Conservation (phyloP, 2,329 filamentous ascomycete genomes). For the Pezicula radicicola region DNA sequence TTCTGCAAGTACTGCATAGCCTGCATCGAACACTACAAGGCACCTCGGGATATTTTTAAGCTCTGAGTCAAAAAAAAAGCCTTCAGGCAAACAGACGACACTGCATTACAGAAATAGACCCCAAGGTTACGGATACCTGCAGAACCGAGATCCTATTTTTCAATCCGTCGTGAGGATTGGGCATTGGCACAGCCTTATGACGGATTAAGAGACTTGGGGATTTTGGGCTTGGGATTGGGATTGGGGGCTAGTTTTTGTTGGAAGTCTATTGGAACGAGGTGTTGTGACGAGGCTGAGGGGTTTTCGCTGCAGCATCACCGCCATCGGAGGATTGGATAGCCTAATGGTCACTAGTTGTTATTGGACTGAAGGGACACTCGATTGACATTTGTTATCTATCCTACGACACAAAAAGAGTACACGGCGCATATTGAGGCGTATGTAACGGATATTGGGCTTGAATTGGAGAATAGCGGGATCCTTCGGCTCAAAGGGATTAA, state of each 20-base stretch:
- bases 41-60: too few relatives aligned
- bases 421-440: background rate
- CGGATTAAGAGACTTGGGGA: background rate
- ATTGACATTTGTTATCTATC: background rate
- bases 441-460: background rate
- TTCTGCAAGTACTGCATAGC: too few relatives aligned
- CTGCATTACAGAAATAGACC: too few relatives aligned
- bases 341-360: background rate
- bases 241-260: background rate
- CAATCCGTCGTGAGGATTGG: too few relatives aligned
- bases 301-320: background rate
- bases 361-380: background rate
- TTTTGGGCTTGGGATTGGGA: background rate
- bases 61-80: too few relatives aligned
- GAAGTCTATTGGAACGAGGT: slow-evolving; percentile 1
- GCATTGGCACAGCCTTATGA: too few relatives aligned
- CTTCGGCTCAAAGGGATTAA: background rate
- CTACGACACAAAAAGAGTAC: background rate
- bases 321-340: background rate
- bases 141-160: too few relatives aligned
- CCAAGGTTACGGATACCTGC: too few relatives aligned
- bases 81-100: too few relatives aligned
- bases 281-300: background rate
- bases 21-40: too few relatives aligned
- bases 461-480: background rate